Base-by-base conservation (phyloP, 768 basidiomycete species). In the Wakefieldia striispora region DNA sequence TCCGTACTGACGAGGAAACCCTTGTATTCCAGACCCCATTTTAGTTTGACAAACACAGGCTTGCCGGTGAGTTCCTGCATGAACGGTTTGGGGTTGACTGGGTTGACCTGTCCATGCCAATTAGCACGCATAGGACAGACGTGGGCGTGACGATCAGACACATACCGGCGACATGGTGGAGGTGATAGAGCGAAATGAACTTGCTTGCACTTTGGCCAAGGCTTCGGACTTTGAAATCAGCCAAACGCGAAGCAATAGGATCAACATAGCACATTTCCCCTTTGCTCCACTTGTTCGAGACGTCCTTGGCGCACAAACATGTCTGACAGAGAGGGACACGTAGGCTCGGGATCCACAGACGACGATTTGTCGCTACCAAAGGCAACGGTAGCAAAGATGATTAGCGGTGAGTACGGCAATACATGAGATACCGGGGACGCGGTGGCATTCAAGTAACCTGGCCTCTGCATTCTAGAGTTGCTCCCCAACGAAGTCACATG, bases 11-110 rank as follows among this genome's bases (percentile, higher is more conserved):
- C 97, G 55, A 99, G 80, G 75, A 97, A 99, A 37, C 97, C 97
- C 75, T 94, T 97, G 79, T 98, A 98, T 66, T 98, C 94, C 43
- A 97, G 79, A 54, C 97, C 97, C 97, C 97, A 99, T 75, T 99
- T 99, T 64, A 99, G 82, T 52, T 84, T 83, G 55, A 98, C 97
- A 64, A 84, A 90, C 39, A 98, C 91, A 34, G 88, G 86, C 76
- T 99, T 97, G 55, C 97, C 97, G 23, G 97, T 97, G 58, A 98
- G 84, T 69, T 97, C 95, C 74, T 97, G 94, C 63, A 99, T 80
- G 76, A 98, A 98, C 6, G 97, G 97, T 74, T 98, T 98, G 19
- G 97, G 97, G 73, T 99, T 99, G 63, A 98, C 92, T 58, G 95
- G 95, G 62, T 84, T 83, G 64, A 90, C 86, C 86, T 89, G 66